These are phyloP conservation scores for Cladosporium sp. DNA, from an alignment of 2,329 filamentous ascomycete species.

Conservation along the genomic window DNA sequence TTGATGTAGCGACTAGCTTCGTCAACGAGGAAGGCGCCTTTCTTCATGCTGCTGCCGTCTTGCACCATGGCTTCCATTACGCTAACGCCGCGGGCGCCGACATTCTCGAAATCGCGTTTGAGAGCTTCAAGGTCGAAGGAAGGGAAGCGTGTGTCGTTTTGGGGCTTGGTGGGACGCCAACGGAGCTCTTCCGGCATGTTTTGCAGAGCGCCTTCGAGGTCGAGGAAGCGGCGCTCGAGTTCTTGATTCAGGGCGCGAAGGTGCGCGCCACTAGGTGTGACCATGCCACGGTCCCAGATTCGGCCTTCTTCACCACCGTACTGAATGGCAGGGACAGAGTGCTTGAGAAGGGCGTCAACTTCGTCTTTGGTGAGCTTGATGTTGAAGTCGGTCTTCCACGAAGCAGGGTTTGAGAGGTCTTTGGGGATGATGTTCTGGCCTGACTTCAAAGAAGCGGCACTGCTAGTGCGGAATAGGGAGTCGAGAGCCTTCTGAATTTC, in stretches of 20 bases:
- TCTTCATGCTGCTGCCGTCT: constrained; percentile 32
- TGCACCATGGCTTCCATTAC: constrained; percentile 38
- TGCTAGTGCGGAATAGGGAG: constrained; percentile 30
- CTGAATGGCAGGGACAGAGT: constrained; percentile 48
- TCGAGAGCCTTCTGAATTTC: constrained; percentile 32
- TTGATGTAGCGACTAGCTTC: constrained; percentile 35
- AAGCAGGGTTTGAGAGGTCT: constrained; percentile 22
- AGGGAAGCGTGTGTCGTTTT: constrained; percentile 30
- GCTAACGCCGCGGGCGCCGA: constrained; percentile 27
- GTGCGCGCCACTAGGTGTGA: constrained; percentile 72
- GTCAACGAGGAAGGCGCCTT: constrained; percentile 35
- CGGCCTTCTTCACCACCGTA: constrained; percentile 41
- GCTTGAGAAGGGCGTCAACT: constrained; percentile 47
- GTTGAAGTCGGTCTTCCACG: constrained; percentile 29
- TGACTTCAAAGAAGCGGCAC: constrained; percentile 27
- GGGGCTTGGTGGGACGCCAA: constrained; percentile 27
- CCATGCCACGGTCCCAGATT: constrained; percentile 57
- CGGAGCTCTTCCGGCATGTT: constrained; percentile 26
- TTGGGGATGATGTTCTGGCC: constrained; percentile 24
- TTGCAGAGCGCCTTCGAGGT: constrained; percentile 60
- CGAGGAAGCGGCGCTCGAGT: constrained; percentile 66
- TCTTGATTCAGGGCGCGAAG: constrained; percentile 66
- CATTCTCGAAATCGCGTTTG: constrained; percentile 25
- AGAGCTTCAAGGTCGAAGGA: constrained; percentile 29
- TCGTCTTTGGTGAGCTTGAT: constrained; percentile 37